Conservation (phyloP, 805 yeast genomes). For the Candida stauntonica region DNA sequence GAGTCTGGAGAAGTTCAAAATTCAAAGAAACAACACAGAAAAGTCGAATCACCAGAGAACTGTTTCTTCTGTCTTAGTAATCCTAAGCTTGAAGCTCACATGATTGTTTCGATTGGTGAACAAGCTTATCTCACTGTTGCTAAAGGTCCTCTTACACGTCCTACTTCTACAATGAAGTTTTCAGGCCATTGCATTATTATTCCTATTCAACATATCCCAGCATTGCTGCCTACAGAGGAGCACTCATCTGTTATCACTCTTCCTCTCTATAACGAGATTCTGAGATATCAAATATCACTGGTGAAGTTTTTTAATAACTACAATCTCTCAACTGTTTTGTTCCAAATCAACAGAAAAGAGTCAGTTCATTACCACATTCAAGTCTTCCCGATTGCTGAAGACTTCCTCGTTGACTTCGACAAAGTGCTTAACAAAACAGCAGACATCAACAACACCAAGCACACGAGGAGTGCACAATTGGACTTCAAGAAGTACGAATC, state of each 20-base stretch:
- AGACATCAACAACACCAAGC: constrained; percentile 45
- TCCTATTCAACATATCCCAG: constrained; percentile 72
- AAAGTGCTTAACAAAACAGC: constrained; percentile 41
- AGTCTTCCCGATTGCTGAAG: constrained; percentile 61
- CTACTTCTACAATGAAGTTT: constrained; percentile 45
- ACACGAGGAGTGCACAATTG: constrained; percentile 38
- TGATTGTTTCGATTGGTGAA: constrained; percentile 73
- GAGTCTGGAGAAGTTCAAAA: constrained; percentile 1
- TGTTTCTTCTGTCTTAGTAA: constrained; percentile 86
- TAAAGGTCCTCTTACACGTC: constrained; percentile 75
- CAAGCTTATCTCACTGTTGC: constrained; percentile 69
- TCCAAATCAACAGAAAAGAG: constrained; percentile 59
- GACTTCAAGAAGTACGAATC: constrained; percentile 35
- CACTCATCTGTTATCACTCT: constrained; percentile 25
- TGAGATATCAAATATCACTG: constrained; percentile 43
- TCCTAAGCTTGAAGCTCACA: constrained; percentile 70
- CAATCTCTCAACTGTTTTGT: constrained; percentile 52
- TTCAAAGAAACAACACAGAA: constrained; percentile 18
- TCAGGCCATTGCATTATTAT: constrained; percentile 81
- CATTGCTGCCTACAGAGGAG: constrained; percentile 26
- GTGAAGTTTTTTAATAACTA: constrained; percentile 40
- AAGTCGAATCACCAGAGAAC: constrained; percentile 47
- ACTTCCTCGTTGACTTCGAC: constrained; percentile 39
- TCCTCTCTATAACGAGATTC: constrained; percentile 41
- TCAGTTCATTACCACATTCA: constrained; percentile 78